Conservation (phyloP, 345 rosid genomes). For the Microthlaspi erraticum region DNA sequence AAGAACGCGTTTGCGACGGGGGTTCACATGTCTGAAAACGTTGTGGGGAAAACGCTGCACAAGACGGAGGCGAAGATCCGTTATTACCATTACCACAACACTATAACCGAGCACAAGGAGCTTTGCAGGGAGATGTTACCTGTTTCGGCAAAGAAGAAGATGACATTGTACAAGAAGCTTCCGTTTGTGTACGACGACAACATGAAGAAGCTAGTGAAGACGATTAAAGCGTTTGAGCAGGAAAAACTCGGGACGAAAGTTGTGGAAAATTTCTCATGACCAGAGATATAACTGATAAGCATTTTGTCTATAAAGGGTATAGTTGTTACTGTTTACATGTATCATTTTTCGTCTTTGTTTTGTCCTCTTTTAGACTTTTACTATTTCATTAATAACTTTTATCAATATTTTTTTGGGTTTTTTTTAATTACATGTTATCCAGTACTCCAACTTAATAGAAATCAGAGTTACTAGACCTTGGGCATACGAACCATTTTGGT, state of each 20-base stretch:
- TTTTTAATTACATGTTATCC: too few relatives aligned
- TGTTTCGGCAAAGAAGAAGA: constrained; percentile 54
- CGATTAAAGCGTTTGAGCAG: constrained; percentile 68
- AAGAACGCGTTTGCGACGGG: constrained; percentile 83
- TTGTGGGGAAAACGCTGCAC: constrained; percentile 74
- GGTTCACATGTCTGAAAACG: constrained; percentile 93
- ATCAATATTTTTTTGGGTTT: constrained; percentile 20
- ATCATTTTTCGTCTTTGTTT: constrained; percentile 19
- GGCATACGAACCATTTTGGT: background rate
- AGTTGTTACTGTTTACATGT: constrained; percentile 35
- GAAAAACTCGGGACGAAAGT: constrained; percentile 39
- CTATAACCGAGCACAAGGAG: constrained; percentile 66
- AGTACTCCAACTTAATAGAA: background rate
- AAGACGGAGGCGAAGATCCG: constrained; percentile 77
- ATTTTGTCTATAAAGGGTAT: constrained; percentile 46
- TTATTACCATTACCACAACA: constrained; percentile 80
- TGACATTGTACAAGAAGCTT: constrained; percentile 58
- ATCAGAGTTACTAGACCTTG: background rate
- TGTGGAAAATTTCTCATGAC: constrained; percentile 42
- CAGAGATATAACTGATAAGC: constrained; percentile 7
- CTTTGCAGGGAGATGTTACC: constrained; percentile 68
- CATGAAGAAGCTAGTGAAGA: constrained; percentile 66
- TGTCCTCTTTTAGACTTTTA: constrained; percentile 18
- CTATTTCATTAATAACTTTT: constrained; percentile 46
- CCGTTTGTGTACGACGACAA: constrained; percentile 74